Base-by-base conservation (phyloP, 768 basidiomycete species). In the Wakefieldia striispora region DNA sequence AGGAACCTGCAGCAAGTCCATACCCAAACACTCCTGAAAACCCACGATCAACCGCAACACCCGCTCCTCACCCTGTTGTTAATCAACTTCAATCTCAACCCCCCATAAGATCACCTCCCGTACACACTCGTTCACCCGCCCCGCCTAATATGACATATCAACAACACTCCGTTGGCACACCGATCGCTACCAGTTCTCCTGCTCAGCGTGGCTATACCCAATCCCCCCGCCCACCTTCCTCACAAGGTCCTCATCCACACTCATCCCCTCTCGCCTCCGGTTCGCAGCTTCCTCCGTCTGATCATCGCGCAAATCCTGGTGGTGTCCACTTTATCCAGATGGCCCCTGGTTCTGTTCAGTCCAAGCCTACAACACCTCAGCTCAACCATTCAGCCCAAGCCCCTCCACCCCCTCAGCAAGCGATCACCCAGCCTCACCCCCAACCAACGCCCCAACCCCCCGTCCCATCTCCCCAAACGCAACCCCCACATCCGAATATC, bases 161-260 rank as follows among this genome's bases (percentile, higher is more conserved):
- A 34, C 55, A 59, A 29, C 57, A 51, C 7, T 27, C 58, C 40
- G 35, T 34, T 8, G 45, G 54, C 20, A 55, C 59, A 19, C 59
- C 65, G 4, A 62, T 57, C n/a, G 26, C 62, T 35, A 40, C 55
- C 6, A 37, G 53, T 40, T 70, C 67, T 19, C 67, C 67, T 39
- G 66, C 66, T 24, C 67, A 62, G 37, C 64, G 68, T 33, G 63
- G 64, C 16, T 68, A 70, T 55, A 68, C 67, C 36, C 67, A 68
- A 42, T 70, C 67, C 21, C 67, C 67, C 33, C 68, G 67, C 21
- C 66, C 66, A 24, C 60, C 64, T 14, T 68, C 66, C 34, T 67
- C 67, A 6, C 66, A 68, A 53, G 41, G 66, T 14, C 56, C 51
- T 17, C 66, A 57, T 48, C 48, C 56, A 17, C 66, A 59, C 36